These are phyloP conservation scores for Aegilops tauschii DNA, from an alignment of 176 grass and related monocot species.

Conservation along the genomic window DNA sequence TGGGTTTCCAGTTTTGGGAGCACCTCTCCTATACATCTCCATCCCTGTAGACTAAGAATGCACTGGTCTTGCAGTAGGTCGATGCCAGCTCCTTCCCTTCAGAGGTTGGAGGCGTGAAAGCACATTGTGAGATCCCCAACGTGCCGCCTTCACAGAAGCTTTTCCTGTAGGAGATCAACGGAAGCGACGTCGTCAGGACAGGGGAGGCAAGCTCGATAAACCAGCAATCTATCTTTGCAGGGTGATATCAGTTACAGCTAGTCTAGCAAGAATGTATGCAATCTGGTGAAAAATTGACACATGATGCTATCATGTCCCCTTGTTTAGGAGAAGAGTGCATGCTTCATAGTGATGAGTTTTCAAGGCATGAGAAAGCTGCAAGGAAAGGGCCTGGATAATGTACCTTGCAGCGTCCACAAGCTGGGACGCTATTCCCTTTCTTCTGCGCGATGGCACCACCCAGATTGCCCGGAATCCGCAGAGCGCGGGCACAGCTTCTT, in stretches of 20 bases:
- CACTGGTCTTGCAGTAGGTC: constrained; percentile 55
- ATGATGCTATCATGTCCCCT: background rate
- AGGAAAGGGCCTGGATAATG: background rate
- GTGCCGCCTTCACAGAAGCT: constrained; percentile 35
- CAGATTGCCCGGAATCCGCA: constrained; percentile 91
- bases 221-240: background rate
- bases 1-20: background rate
- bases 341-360: background rate
- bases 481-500: constrained; percentile 55
- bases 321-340: background rate
- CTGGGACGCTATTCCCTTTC: constrained; percentile 59
- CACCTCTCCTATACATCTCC: constrained; percentile 29
- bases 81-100: constrained; percentile 57
- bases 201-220: background rate
- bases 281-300: background rate
- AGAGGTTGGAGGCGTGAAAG: constrained; percentile 76
- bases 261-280: background rate
- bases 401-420: constrained; percentile 78
- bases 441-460: constrained; percentile 71
- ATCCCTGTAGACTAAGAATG: constrained; percentile 74
- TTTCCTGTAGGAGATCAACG: constrained; percentile 41
- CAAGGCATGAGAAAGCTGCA: background rate
- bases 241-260: background rate
- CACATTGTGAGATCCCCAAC: constrained; percentile 54
- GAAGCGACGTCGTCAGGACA: background rate